phyloP scores from a whole-genome alignment of 257 asterid genomes.

The Oldenlandia corymbosa region DNA sequence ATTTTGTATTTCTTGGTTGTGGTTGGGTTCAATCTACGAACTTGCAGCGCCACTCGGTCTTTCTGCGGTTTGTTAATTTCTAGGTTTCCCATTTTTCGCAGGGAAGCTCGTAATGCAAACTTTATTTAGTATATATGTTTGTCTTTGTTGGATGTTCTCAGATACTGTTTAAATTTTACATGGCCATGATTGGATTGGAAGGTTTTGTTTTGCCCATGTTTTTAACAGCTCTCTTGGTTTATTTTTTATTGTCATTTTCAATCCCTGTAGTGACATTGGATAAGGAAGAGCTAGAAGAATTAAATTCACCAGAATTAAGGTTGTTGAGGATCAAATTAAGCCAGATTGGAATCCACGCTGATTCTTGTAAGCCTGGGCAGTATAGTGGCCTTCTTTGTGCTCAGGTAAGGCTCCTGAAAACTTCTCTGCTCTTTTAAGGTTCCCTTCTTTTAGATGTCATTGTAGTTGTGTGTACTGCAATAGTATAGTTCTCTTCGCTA shows the following conservation, averaged over 20 bases:
- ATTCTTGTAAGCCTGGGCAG: slow-evolving; percentile 61
- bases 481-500: neutral
- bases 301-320: slow-evolving; percentile 29
- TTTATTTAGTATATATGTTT: neutral
- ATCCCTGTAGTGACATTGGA: slow-evolving; percentile 41
- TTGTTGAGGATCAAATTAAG: slow-evolving; percentile 45
- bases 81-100: neutral
- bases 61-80: neutral
- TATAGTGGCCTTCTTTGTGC: slow-evolving; percentile 57
- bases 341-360: slow-evolving; percentile 46
- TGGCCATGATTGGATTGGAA: neutral
- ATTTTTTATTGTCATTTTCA: slow-evolving; percentile 26
- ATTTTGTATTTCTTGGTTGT: neutral
- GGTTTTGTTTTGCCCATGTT: neutral
- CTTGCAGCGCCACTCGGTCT: no score
- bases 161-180: neutral
- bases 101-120: neutral
- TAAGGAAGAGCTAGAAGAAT: slow-evolving; percentile 33
- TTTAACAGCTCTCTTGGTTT: slow-evolving; percentile 2
- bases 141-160: neutral
- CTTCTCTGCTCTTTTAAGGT: neutral
- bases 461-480: neutral
- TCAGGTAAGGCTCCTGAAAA: slow-evolving; percentile 36
- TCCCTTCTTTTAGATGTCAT: slow-evolving; percentile 1
- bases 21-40: no score